Evolutionary conservation across 1,284 basidiomycete genomes (phyloP).

Genomic region (Limonomyces culmigenus): DNA sequence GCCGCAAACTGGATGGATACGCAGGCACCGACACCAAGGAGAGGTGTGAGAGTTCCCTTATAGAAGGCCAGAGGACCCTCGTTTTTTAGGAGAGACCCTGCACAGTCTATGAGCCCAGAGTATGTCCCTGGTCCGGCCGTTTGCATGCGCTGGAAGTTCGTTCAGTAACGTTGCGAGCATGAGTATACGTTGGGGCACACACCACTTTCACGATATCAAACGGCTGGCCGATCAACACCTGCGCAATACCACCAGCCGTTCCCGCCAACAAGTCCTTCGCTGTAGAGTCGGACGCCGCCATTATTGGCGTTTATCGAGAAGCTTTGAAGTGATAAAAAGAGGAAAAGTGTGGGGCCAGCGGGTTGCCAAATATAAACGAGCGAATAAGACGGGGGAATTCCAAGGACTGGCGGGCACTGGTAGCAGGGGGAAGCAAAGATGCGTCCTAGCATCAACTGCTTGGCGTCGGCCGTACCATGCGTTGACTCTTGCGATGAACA

Average conservation of each 20-base stretch:
- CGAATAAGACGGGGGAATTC: too few relatives aligned
- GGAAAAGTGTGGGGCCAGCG: too few relatives aligned
- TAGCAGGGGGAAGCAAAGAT: too few relatives aligned
- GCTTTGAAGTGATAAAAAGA: too few relatives aligned
- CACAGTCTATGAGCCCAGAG: conserved; percentile 78
- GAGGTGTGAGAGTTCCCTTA: conserved; percentile 90
- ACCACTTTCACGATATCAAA: conserved; percentile 97
- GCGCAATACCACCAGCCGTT: conserved; percentile 76
- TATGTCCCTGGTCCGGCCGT: conserved; percentile 87
- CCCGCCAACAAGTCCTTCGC: conserved; percentile 75
- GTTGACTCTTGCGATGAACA: too few relatives aligned
- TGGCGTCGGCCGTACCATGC: too few relatives aligned
- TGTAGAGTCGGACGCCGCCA: too few relatives aligned
- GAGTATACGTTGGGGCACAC: conserved; percentile 15
- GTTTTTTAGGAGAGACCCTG: conserved; percentile 71
- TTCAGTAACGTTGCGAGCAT: conserved; percentile 3
- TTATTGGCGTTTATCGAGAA: too few relatives aligned
- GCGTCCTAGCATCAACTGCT: too few relatives aligned
- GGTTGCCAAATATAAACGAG: too few relatives aligned
- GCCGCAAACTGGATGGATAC: conserved; percentile 96
- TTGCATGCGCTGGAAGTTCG: conserved; percentile 62
- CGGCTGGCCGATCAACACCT: conserved; percentile 70
- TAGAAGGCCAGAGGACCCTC: conserved; percentile 94
- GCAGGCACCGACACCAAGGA: conserved; percentile 88
- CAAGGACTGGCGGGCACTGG: too few relatives aligned